These are phyloP conservation scores for Chlorella sp. DNA, from an alignment of 139 green algal genomes.

Conservation along the genomic window DNA sequence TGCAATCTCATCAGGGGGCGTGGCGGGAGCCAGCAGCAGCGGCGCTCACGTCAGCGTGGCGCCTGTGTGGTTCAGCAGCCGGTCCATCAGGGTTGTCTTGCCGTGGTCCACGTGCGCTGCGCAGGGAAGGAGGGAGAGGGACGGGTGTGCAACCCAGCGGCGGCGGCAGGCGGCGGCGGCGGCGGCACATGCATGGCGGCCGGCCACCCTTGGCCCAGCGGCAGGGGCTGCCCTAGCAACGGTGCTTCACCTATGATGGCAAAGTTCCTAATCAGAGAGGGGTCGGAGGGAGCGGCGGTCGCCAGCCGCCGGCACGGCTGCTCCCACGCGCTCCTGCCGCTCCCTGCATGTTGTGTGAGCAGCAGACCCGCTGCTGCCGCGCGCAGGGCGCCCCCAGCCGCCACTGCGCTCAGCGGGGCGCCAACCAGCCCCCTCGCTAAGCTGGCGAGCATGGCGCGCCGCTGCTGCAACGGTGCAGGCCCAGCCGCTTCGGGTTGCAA, in stretches of 20 bases:
- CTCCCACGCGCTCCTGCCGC: too few relatives aligned
- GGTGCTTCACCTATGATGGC: conserved; percentile 77
- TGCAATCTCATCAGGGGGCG: too few relatives aligned
- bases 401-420: too few relatives aligned
- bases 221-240: neutral
- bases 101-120: conserved; percentile 93
- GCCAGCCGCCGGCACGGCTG: neutral
- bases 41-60: conserved; percentile 22
- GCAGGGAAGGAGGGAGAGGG: neutral
- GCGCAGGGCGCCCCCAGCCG: too few relatives aligned
- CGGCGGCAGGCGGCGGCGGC: neutral
- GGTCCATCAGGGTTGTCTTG: conserved; percentile 91
- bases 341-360: too few relatives aligned
- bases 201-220: neutral
- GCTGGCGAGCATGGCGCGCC: too few relatives aligned
- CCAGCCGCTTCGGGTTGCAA: too few relatives aligned
- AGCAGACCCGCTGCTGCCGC: too few relatives aligned
- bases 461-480: too few relatives aligned
- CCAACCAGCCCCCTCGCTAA: too few relatives aligned
- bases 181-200: neutral
- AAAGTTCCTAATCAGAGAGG: conserved; percentile 66
- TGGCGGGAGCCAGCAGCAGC: too few relatives aligned
- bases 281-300: conserved; percentile 3
- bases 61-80: conserved; percentile 71
- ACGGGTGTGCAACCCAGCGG: too few relatives aligned